Percentiles rank a stretch among this genome's conserved stretches.
phyloP scores from a whole-genome alignment of 345 rosid genomes.

The Aethionema arabicum region DNA sequence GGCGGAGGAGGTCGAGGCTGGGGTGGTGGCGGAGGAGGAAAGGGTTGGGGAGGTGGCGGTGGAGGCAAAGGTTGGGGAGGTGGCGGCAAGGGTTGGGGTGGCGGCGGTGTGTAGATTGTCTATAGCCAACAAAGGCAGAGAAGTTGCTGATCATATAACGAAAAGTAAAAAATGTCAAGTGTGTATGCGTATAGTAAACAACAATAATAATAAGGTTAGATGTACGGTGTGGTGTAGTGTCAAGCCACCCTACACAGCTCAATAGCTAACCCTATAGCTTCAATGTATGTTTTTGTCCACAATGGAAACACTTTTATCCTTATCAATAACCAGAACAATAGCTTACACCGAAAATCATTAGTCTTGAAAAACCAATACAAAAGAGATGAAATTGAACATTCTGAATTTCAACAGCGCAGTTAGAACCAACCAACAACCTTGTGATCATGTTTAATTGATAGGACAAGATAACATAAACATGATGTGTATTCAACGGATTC shows the following conservation, averaged over 20 bases:
- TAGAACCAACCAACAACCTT: slow-evolving; percentile 10
- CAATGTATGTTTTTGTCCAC: neutral
- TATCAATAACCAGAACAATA: slow-evolving; percentile 3
- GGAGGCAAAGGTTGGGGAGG: neutral
- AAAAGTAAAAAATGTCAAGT: neutral
- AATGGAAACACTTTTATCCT: neutral
- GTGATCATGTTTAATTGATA: slow-evolving; percentile 3
- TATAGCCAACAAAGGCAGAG: slow-evolving; percentile 17
- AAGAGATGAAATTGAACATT: slow-evolving; percentile 19
- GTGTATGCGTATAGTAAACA: neutral
- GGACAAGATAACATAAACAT: slow-evolving; percentile 9
- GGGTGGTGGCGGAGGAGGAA: slow-evolving; percentile 1
- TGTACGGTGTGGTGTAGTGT: slow-evolving; percentile 16
- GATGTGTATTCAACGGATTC: slow-evolving; percentile 11
- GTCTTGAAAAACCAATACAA: slow-evolving; percentile 14
- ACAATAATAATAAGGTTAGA: slow-evolving; percentile 17
- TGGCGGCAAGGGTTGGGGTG: neutral
- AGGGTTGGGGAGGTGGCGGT: slow-evolving; percentile 5
- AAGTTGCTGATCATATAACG: neutral
- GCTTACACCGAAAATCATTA: slow-evolving; percentile 3
- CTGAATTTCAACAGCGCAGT: slow-evolving; percentile 25
- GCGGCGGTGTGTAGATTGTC: slow-evolving; percentile 18
- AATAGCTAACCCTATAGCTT: neutral
- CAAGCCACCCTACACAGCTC: neutral
- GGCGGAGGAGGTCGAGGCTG: too few relatives aligned